Conservation (phyloP, 2,329 filamentous ascomycete species). For the Dryadomyces quercivorus region DNA sequence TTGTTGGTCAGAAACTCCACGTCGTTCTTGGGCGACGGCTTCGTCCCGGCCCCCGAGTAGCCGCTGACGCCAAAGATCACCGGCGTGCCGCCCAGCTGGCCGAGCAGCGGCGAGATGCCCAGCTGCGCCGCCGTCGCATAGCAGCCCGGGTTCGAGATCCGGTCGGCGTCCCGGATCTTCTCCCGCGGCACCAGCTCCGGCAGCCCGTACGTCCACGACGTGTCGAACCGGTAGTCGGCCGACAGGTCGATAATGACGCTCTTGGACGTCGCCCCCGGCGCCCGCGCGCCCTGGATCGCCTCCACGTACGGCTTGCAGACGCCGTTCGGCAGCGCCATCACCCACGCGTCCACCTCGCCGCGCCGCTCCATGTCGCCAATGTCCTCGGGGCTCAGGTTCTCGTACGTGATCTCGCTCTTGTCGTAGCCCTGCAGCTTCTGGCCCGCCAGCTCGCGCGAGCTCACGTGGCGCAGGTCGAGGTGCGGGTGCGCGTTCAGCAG, state of each 20-base stretch:
- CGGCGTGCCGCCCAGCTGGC: constrained; percentile 63
- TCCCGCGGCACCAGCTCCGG: constrained; percentile 72
- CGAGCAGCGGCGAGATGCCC: constrained; percentile 71
- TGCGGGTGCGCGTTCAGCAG: constrained; percentile 79
- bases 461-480: constrained; percentile 84
- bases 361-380: constrained; percentile 73
- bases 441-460: constrained; percentile 81
- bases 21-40: constrained; percentile 90
- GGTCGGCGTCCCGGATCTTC: constrained; percentile 63
- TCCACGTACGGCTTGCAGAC: constrained; percentile 92
- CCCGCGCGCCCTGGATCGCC: constrained; percentile 54
- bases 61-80: constrained; percentile 85
- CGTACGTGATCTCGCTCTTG: constrained; percentile 85
- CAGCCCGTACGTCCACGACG: constrained; percentile 77
- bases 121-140: constrained; percentile 91
- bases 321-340: constrained; percentile 92
- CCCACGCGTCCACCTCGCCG: constrained; percentile 86
- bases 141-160: constrained; percentile 88
- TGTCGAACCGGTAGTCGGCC: constrained; percentile 90
- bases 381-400: constrained; percentile 79
- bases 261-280: constrained; percentile 43
- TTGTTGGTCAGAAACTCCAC: constrained; percentile 73
- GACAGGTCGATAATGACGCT: constrained; percentile 86
- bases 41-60: constrained; percentile 90
- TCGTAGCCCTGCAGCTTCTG: constrained; percentile 80